These are phyloP conservation scores for Oryza rufipogon DNA, from an alignment of 176 grass and related monocot species.

Conservation along the genomic window DNA sequence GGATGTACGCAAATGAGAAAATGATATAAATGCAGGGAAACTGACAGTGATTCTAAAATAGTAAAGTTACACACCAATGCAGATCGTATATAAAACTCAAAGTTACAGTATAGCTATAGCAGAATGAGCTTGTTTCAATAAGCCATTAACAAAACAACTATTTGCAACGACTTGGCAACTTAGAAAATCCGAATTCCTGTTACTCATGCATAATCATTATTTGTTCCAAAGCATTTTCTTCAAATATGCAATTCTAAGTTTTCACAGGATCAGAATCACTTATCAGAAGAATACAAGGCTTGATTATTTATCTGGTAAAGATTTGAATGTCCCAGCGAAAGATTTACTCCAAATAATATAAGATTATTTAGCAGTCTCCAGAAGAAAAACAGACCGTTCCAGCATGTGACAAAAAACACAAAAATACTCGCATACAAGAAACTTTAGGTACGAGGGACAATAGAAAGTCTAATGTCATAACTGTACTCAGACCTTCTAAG, in stretches of 20 bases:
- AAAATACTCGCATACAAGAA: not conserved
- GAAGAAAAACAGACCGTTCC: constrained; percentile 5
- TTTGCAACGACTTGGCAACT: not conserved
- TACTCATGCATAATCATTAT: not conserved
- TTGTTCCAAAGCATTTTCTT: not conserved
- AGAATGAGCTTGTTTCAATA: constrained; percentile 1
- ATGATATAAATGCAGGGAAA: not conserved
- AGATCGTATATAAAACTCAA: constrained; percentile 4
- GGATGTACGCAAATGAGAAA: not conserved
- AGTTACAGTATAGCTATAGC: not conserved
- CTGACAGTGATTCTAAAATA: not conserved
- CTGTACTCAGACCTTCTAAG: constrained; percentile 5
- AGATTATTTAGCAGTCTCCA: not conserved
- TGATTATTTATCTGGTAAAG: constrained; percentile 16
- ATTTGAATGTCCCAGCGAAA: not conserved
- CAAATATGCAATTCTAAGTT: not conserved
- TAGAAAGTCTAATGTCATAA: not conserved
- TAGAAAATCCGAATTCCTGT: not conserved
- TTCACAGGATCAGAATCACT: constrained; percentile 1
- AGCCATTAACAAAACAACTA: not conserved
- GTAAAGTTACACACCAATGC: not conserved
- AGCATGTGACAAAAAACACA: constrained; percentile 5
- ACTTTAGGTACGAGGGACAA: not conserved
- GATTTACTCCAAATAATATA: not conserved
- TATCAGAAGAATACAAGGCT: not conserved